phyloP scores from a whole-genome alignment of 2,329 filamentous ascomycete species.

The Botrytis sinoallii region DNA sequence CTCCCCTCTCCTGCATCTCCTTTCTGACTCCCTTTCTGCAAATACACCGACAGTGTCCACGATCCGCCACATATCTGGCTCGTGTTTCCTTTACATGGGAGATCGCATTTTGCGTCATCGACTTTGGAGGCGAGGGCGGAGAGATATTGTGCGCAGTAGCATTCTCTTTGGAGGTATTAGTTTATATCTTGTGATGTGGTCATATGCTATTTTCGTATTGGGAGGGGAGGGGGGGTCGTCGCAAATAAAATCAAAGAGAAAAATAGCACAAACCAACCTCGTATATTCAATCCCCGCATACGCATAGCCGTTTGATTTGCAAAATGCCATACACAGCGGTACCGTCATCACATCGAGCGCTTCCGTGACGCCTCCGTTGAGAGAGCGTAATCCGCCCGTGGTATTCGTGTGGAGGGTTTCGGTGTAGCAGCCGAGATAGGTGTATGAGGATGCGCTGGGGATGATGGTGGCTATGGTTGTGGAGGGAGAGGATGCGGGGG shows the following conservation, averaged over 20 bases:
- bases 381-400: neutral
- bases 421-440: conserved; percentile 13
- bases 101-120: conserved; percentile 1
- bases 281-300: conserved; percentile 36
- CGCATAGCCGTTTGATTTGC: conserved; percentile 21
- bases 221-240: too few relatives aligned
- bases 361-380: conserved; percentile 2
- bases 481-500: neutral
- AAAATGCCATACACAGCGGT: conserved; percentile 28
- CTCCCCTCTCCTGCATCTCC: neutral
- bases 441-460: neutral
- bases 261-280: conserved; percentile 23
- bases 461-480: neutral
- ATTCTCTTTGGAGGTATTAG: neutral
- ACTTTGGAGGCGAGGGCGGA: neutral
- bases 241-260: neutral
- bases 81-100: conserved; percentile 8
- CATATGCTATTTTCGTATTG: too few relatives aligned
- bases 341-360: conserved; percentile 31
- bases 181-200: neutral
- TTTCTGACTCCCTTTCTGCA: neutral
- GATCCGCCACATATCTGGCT: conserved; percentile 15
- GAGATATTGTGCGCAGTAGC: conserved; percentile 15
- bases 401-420: neutral
- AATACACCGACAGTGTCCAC: conserved; percentile 10